phyloP scores from a whole-genome alignment of 2,329 filamentous ascomycete genomes.

The Fusarium falciforme region DNA sequence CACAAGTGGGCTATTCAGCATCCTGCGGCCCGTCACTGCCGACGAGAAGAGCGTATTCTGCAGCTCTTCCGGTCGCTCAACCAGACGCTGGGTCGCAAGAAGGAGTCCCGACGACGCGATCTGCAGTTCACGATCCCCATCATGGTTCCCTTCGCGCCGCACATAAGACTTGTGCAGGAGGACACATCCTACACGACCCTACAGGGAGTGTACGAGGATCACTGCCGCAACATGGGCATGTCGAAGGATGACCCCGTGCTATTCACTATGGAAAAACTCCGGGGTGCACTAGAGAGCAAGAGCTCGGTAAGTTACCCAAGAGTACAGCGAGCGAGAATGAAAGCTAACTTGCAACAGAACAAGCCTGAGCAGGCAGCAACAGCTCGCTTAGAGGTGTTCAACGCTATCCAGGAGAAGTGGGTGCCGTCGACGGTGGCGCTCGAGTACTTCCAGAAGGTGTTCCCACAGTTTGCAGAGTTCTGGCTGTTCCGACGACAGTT shows the following conservation, averaged over 20 bases:
- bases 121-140: conserved; percentile 95
- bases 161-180: conserved; percentile 95
- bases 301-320: conserved; percentile 59
- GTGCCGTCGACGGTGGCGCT: conserved; percentile 85
- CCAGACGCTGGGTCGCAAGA: conserved; percentile 88
- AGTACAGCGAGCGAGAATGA: background rate
- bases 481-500: conserved; percentile 99
- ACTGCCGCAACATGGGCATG: conserved; percentile 87
- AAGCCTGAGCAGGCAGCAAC: conserved; percentile 76
- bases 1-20: conserved; percentile 98
- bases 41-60: conserved; percentile 92
- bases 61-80: conserved; percentile 99
- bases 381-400: conserved; percentile 90
- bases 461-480: conserved; percentile 91
- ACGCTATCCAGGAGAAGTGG: conserved; percentile 93
- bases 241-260: conserved; percentile 96
- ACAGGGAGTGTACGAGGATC: conserved; percentile 95
- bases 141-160: conserved; percentile 94
- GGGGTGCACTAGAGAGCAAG: conserved; percentile 78
- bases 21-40: conserved; percentile 89
- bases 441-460: conserved; percentile 89
- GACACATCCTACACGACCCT: conserved; percentile 94
- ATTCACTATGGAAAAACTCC: conserved; percentile 94
- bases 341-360: conserved; percentile 60
- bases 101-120: conserved; percentile 93